A percentile compares a stretch with the other conserved stretches of the same genome.
Evolutionary conservation across 129 eudicot species (phyloP).

Genomic region (Escallonia rubra): DNA sequence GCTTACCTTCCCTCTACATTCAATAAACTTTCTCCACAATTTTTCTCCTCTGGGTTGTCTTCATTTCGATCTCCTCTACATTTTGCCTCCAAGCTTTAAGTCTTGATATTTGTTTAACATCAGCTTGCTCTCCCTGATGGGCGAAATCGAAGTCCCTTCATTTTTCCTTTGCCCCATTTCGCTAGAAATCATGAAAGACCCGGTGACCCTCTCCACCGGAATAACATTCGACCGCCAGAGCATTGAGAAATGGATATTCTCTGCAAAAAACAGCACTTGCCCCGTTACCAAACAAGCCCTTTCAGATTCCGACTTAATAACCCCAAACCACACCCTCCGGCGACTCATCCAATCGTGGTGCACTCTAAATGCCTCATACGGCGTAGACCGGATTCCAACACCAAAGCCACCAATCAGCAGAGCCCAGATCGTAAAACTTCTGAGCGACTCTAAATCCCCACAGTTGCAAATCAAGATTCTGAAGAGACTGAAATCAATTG

Average conservation of each 20-base stretch:
- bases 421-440: conserved; percentile 47
- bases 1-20: conserved; percentile 16
- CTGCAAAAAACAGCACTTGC: conserved; percentile 31
- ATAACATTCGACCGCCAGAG: conserved; percentile 70
- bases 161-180: conserved; percentile 61
- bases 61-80: background rate
- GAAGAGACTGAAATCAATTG: conserved; percentile 35
- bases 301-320: conserved; percentile 38
- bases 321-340: conserved; percentile 60
- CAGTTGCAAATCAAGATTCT: conserved; percentile 30
- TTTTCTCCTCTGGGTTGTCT: background rate
- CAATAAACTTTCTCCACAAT: conserved; percentile 1
- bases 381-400: conserved; percentile 57
- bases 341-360: conserved; percentile 70
- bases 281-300: conserved; percentile 60
- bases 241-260: conserved; percentile 58
- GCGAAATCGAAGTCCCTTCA: conserved; percentile 48
- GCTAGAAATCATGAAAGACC: conserved; percentile 69
- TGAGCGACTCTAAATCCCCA: conserved; percentile 38
- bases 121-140: background rate
- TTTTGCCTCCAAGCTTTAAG: background rate
- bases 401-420: conserved; percentile 46
- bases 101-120: background rate
- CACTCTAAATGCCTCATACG: conserved; percentile 48
- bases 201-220: conserved; percentile 56